A percentile compares a stretch with the other conserved stretches of the same genome.
phyloP scores from a whole-genome alignment of 805 yeast species.

The Spathaspora sp. region DNA sequence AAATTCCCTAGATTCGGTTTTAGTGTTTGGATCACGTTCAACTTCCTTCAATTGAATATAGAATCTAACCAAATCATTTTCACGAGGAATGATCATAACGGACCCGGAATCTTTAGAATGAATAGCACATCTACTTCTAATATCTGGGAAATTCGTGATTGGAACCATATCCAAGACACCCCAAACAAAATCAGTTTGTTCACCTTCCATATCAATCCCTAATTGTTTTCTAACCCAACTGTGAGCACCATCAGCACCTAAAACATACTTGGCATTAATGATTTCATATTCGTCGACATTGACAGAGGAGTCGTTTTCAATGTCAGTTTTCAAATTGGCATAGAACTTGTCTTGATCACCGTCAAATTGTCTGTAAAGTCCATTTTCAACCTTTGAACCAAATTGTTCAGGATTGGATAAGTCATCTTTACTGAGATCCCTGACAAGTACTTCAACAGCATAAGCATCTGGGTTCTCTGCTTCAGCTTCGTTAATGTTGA shows the following conservation, averaged over 20 bases:
- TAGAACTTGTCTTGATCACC: slow-evolving; percentile 16
- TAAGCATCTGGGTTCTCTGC: slow-evolving; percentile 9
- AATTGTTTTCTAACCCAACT: slow-evolving; percentile 28
- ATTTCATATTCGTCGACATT: slow-evolving; percentile 11
- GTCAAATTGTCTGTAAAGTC: slow-evolving; percentile 22
- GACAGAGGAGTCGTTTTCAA: slow-evolving; percentile 3
- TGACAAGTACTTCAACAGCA: slow-evolving; percentile 14
- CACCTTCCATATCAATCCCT: slow-evolving; percentile 30
- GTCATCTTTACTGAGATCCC: slow-evolving; percentile 10
- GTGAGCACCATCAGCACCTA: slow-evolving; percentile 23
- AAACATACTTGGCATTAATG: slow-evolving; percentile 26
- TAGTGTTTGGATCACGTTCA: slow-evolving; percentile 7
- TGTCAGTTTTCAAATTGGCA: background rate
- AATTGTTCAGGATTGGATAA: slow-evolving; percentile 10
- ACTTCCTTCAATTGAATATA: slow-evolving; percentile 23
- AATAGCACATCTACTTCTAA: slow-evolving; percentile 27
- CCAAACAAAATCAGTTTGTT: slow-evolving; percentile 31
- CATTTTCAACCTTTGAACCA: slow-evolving; percentile 18
- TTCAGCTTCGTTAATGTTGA: slow-evolving; percentile 12
- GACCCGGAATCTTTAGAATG: slow-evolving; percentile 27
- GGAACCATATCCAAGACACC: slow-evolving; percentile 33
- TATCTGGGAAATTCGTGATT: slow-evolving; percentile 32
- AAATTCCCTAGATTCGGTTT: slow-evolving; percentile 10
- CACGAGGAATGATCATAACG: slow-evolving; percentile 32
- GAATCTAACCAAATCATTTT: slow-evolving; percentile 25